A percentile compares a stretch with the other conserved stretches of the same genome.
These are phyloP conservation scores for Verbena officinalis DNA, from an alignment of 257 asterid species.

Conservation along the genomic window DNA sequence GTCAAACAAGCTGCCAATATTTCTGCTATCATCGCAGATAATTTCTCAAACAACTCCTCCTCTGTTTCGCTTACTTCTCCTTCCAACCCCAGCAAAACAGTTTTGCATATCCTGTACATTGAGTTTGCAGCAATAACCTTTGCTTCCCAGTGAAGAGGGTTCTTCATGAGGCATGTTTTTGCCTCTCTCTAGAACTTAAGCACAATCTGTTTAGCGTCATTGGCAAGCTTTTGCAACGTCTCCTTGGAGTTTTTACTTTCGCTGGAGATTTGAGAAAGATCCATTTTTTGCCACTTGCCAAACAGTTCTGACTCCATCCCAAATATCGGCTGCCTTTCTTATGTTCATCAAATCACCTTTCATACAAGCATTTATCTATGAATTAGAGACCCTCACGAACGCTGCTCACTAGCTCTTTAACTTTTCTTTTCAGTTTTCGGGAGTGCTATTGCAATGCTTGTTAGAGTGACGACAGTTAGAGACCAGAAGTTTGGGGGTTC, in stretches of 20 bases:
- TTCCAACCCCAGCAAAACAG: constrained; percentile 20
- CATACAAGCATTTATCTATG: constrained; percentile 31
- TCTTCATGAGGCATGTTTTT: constrained; percentile 31
- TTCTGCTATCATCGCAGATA: constrained; percentile 13
- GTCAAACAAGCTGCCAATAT: constrained; percentile 17
- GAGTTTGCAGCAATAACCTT: constrained; percentile 47
- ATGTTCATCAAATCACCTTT: constrained; percentile 23
- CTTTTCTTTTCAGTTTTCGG: constrained; percentile 33
- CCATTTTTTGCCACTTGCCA: constrained; percentile 39
- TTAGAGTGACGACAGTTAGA: constrained; percentile 46
- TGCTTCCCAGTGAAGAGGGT: constrained; percentile 43
- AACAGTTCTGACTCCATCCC: constrained; percentile 42
- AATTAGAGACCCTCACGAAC: constrained; percentile 40
- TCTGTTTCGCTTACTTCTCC: neutral
- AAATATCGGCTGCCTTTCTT: constrained; percentile 42
- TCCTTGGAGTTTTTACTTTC: constrained; percentile 17
- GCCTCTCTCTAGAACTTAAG: constrained; percentile 31
- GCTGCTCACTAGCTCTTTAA: constrained; percentile 15
- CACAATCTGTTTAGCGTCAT: constrained; percentile 32
- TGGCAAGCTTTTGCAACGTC: constrained; percentile 25
- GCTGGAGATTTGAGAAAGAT: constrained; percentile 25
- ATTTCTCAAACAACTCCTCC: neutral
- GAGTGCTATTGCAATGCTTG: constrained; percentile 49
- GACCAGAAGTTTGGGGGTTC: constrained; percentile 46
- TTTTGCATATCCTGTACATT: constrained; percentile 42